These are phyloP conservation scores for Talaromyces thailandensis DNA, from an alignment of 495 filamentous ascomycete genomes.

Conservation along the genomic window DNA sequence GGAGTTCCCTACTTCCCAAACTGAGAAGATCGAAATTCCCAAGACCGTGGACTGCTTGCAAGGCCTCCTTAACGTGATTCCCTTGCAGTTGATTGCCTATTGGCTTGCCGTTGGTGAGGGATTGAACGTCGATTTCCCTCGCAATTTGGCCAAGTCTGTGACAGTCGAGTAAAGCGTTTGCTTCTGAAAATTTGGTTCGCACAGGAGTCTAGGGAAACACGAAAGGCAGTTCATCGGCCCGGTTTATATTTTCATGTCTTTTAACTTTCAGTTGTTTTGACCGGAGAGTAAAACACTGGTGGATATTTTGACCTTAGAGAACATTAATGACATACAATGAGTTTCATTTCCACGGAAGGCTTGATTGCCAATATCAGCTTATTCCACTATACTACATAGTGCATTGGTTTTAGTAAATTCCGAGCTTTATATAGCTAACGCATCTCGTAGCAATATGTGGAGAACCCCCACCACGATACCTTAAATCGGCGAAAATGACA, in stretches of 20 bases:
- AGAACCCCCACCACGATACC: not conserved
- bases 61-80: slow-evolving; percentile 95
- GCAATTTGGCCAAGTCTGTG: slow-evolving; percentile 97
- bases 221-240: slow-evolving; percentile 3
- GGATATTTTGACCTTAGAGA: not conserved
- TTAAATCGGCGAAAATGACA: not conserved
- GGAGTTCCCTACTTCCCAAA: slow-evolving; percentile 78
- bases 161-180: slow-evolving; percentile 76
- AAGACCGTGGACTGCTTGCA: slow-evolving; percentile 93
- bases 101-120: slow-evolving; percentile 96
- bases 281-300: not conserved
- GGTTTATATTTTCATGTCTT: slow-evolving; percentile 1
- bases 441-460: not conserved
- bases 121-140: slow-evolving; percentile 93
- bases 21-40: slow-evolving; percentile 95
- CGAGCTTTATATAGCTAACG: not conserved
- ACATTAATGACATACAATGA: slow-evolving; percentile 6
- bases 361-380: not conserved
- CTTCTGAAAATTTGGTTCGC: not conserved
- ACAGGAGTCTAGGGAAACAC: not conserved
- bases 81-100: slow-evolving; percentile 93
- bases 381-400: not conserved
- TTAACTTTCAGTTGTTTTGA: not conserved
- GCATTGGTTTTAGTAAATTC: not conserved
- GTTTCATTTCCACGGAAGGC: not conserved